phyloP scores from a whole-genome alignment of 257 asterid species.

The Salvia rosmarinus region DNA sequence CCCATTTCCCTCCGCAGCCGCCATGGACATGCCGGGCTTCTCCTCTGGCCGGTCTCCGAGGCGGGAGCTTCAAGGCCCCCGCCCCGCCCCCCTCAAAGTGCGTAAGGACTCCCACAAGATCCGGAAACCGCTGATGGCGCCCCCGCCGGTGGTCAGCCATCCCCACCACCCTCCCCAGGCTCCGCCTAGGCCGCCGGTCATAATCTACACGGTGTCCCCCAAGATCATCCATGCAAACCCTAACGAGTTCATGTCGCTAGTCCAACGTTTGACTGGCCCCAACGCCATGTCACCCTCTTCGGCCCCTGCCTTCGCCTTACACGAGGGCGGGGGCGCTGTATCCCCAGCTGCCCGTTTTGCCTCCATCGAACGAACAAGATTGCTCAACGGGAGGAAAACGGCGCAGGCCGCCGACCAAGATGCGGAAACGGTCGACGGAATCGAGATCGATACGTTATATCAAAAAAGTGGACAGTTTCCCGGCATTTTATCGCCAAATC shows the following conservation, averaged over 20 bases:
- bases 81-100: slow-evolving; percentile 80
- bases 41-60: slow-evolving; percentile 60
- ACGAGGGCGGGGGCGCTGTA: slow-evolving; percentile 46
- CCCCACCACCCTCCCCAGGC: slow-evolving; percentile 37
- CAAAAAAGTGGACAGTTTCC: slow-evolving; percentile 57
- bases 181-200: slow-evolving; percentile 82
- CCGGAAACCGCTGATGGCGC: slow-evolving; percentile 72
- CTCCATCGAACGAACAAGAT: slow-evolving; percentile 58
- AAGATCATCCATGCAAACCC: slow-evolving; percentile 94
- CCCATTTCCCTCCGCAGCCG: slow-evolving; percentile 26
- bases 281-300: slow-evolving; percentile 39
- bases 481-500: slow-evolving; percentile 85
- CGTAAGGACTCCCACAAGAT: slow-evolving; percentile 87
- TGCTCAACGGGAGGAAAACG: slow-evolving; percentile 44
- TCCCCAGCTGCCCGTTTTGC: slow-evolving; percentile 94
- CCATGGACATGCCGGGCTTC: slow-evolving; percentile 57
- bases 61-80: slow-evolving; percentile 82
- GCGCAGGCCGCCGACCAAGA: slow-evolving; percentile 31
- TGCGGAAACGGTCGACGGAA: slow-evolving; percentile 37
- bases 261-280: slow-evolving; percentile 85
- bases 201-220: slow-evolving; percentile 92
- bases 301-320: slow-evolving; percentile 29
- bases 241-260: slow-evolving; percentile 94
- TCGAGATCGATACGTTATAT: slow-evolving; percentile 42
- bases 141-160: slow-evolving; percentile 31